phyloP scores from a whole-genome alignment of 2,329 filamentous ascomycete genomes.

The Phaeosphaeriaceae sp. region DNA sequence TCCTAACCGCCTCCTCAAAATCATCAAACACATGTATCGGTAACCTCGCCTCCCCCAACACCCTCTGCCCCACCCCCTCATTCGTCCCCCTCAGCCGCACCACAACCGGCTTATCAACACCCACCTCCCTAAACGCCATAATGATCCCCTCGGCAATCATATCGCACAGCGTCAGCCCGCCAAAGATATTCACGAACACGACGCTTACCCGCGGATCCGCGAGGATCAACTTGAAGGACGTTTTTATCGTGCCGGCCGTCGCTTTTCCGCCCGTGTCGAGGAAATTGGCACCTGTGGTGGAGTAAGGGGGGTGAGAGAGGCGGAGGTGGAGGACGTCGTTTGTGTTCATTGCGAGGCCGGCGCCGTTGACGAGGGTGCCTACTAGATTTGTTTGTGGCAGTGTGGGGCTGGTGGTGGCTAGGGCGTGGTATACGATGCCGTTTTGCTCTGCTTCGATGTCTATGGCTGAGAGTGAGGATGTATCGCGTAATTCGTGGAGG shows the following conservation, averaged over 20 bases:
- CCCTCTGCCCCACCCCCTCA: slow-evolving; percentile 71
- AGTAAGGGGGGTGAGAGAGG: slow-evolving; percentile 62
- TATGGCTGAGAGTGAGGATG: slow-evolving; percentile 58
- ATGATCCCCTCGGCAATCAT: slow-evolving; percentile 82
- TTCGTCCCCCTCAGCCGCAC: slow-evolving; percentile 78
- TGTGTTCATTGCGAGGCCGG: slow-evolving; percentile 90
- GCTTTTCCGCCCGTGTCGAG: slow-evolving; percentile 90
- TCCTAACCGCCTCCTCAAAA: slow-evolving; percentile 69
- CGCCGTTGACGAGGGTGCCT: slow-evolving; percentile 86
- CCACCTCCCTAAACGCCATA: slow-evolving; percentile 72
- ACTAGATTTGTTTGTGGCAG: slow-evolving; percentile 64
- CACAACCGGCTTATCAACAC: slow-evolving; percentile 71
- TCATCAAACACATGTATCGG: slow-evolving; percentile 74
- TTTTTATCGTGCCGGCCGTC: slow-evolving; percentile 79
- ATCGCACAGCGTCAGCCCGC: slow-evolving; percentile 73
- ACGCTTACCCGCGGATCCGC: slow-evolving; percentile 74
- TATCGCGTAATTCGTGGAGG: slow-evolving; percentile 64
- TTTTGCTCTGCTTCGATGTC: slow-evolving; percentile 69
- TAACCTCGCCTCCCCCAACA: slow-evolving; percentile 72
- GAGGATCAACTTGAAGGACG: slow-evolving; percentile 75
- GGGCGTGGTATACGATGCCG: slow-evolving; percentile 80
- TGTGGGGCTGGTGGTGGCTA: slow-evolving; percentile 32
- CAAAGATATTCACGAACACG: slow-evolving; percentile 75
- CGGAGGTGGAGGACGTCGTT: slow-evolving; percentile 74
- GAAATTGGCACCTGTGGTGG: slow-evolving; percentile 77